Evolutionary conservation across 805 yeast species (phyloP).

Genomic region (Yueomyces sinensis): DNA sequence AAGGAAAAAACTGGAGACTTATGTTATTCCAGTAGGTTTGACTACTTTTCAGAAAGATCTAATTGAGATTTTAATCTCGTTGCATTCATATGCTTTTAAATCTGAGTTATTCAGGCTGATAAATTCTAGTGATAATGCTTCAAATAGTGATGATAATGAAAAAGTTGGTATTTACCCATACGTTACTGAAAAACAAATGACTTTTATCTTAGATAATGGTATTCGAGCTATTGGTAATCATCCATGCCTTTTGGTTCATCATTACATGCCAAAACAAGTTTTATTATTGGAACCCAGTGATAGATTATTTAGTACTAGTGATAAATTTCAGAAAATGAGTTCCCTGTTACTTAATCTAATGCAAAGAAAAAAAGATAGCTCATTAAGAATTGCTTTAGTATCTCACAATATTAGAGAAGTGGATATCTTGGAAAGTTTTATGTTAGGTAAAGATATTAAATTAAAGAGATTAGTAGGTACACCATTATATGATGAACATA

Average conservation of each 20-base stretch:
- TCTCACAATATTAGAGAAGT: conserved; percentile 55
- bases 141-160: conserved; percentile 2
- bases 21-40: conserved; percentile 29
- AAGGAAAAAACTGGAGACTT: conserved; percentile 3
- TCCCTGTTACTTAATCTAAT: conserved; percentile 24
- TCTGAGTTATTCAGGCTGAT: neutral
- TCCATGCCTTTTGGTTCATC: conserved; percentile 62
- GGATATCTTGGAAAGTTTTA: conserved; percentile 64
- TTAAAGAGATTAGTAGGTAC: conserved; percentile 59
- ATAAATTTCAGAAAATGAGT: conserved; percentile 46
- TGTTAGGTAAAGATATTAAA: conserved; percentile 57
- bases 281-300: conserved; percentile 53
- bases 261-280: conserved; percentile 60
- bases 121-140: conserved; percentile 1
- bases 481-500: conserved; percentile 33
- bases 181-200: conserved; percentile 26
- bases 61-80: conserved; percentile 28
- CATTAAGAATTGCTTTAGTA: conserved; percentile 28
- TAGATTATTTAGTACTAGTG: conserved; percentile 38
- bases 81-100: conserved; percentile 25
- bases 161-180: conserved; percentile 24
- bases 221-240: conserved; percentile 43
- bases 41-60: conserved; percentile 33
- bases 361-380: conserved; percentile 2
- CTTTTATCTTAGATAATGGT: conserved; percentile 23